Evolutionary conservation across 805 yeast genomes (phyloP).

Genomic region (Peterozyma xylosa): DNA sequence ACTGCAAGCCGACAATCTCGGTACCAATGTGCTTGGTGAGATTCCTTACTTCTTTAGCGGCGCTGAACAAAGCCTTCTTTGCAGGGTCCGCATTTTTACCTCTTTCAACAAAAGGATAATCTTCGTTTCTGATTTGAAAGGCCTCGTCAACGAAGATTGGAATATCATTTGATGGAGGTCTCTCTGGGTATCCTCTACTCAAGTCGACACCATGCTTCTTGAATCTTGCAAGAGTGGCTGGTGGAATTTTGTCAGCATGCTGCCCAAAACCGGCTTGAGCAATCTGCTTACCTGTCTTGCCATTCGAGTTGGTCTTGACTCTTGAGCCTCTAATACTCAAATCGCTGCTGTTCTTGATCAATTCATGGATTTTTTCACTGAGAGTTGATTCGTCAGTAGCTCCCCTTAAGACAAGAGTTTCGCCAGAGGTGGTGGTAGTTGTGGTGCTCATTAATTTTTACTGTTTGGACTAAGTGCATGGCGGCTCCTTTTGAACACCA

Average conservation of each 20-base stretch:
- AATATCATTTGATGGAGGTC: conserved; percentile 24
- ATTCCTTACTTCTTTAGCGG: conserved; percentile 32
- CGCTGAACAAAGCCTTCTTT: conserved; percentile 32
- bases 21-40: conserved; percentile 42
- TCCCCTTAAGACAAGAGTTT: too few species aligned
- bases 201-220: conserved; percentile 27
- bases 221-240: conserved; percentile 19
- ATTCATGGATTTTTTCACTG: too few species aligned
- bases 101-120: conserved; percentile 24
- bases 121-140: conserved; percentile 25
- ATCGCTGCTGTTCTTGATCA: too few species aligned
- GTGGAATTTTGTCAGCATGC: conserved; percentile 11
- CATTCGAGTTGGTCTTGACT: too few species aligned
- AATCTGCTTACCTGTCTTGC: too few species aligned
- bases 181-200: conserved; percentile 30
- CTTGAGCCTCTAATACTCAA: too few species aligned
- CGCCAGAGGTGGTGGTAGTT: too few species aligned
- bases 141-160: conserved; percentile 35
- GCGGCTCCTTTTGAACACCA: too few species aligned
- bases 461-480: too few species aligned
- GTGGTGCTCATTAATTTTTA: too few species aligned
- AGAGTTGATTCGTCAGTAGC: too few species aligned
- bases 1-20: conserved; percentile 38
- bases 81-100: conserved; percentile 31
- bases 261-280: too few species aligned